Percentiles rank a stretch among this genome's conserved stretches.
These are phyloP conservation scores for Tylopilus intermedius DNA, from an alignment of 768 basidiomycete species.

Conservation along the genomic window DNA sequence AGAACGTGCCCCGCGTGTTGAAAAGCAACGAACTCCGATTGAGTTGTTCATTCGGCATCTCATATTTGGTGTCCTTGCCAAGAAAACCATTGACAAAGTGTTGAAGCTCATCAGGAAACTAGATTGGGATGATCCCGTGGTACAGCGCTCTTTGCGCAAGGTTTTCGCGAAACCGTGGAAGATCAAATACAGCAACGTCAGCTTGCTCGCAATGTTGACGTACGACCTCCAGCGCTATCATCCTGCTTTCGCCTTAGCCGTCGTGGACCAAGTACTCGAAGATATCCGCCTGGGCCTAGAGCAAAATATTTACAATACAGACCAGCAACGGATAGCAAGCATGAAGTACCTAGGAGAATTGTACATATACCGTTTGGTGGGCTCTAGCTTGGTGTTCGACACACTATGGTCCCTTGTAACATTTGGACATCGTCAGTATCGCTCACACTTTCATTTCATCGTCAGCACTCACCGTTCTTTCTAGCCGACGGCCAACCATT, in stretches of 20 bases:
- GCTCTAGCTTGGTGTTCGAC: slow-evolving; percentile 88
- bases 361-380: slow-evolving; percentile 91
- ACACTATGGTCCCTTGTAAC: slow-evolving; percentile 91
- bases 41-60: slow-evolving; percentile 94
- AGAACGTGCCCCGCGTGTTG: slow-evolving; percentile 79
- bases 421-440: slow-evolving; percentile 86
- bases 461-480: slow-evolving; percentile 11
- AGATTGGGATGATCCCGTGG: slow-evolving; percentile 80
- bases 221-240: slow-evolving; percentile 94
- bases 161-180: slow-evolving; percentile 99
- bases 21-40: slow-evolving; percentile 80
- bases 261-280: slow-evolving; percentile 94
- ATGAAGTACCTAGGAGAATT: slow-evolving; percentile 95
- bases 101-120: slow-evolving; percentile 89
- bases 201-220: slow-evolving; percentile 87
- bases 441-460: not conserved
- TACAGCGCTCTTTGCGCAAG: slow-evolving; percentile 68
- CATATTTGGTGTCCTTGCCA: slow-evolving; percentile 88
- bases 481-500: slow-evolving; percentile 85
- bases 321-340: slow-evolving; percentile 87
- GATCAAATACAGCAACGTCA: slow-evolving; percentile 86
- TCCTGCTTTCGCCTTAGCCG: slow-evolving; percentile 77
- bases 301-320: slow-evolving; percentile 90
- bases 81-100: slow-evolving; percentile 94
- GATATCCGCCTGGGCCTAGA: slow-evolving; percentile 88